phyloP scores from a whole-genome alignment of 179 eudicot species.

The Vitellaria paradoxa region DNA sequence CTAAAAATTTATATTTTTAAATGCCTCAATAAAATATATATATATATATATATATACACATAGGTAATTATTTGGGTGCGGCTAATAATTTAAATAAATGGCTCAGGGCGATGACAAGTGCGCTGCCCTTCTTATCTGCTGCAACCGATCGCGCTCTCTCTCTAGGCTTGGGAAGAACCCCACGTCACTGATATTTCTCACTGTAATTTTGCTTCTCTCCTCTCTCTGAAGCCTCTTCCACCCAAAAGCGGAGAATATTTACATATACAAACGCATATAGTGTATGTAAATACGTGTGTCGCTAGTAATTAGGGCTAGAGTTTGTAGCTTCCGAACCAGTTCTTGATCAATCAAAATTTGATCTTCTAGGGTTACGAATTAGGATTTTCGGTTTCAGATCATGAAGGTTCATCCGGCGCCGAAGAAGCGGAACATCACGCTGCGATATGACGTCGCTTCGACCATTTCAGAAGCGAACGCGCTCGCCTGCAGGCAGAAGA shows the following conservation, averaged over 20 bases:
- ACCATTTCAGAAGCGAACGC: conserved; percentile 14
- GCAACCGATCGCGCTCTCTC: background rate
- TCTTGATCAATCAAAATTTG: background rate
- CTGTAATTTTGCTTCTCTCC: background rate
- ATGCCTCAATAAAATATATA: too few relatives aligned
- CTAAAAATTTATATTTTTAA: too few relatives aligned
- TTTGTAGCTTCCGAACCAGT: background rate
- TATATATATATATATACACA: too few relatives aligned
- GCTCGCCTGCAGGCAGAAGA: conserved; percentile 41
- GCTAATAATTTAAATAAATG: too few relatives aligned
- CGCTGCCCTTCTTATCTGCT: too few relatives aligned
- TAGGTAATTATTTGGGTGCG: too few relatives aligned
- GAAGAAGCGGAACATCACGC: conserved; percentile 48
- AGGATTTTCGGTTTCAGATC: background rate
- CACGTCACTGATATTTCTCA: background rate
- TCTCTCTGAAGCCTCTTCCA: background rate
- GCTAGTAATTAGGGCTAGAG: conserved; percentile 11
- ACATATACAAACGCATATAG: background rate
- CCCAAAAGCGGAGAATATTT: background rate
- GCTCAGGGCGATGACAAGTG: too few relatives aligned
- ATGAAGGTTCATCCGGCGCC: conserved; percentile 90
- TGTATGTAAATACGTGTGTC: background rate
- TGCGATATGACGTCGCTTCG: conserved; percentile 47
- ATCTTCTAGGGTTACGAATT: background rate
- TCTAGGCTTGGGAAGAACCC: background rate